Evolutionary conservation across 176 grass and related monocot genomes (phyloP).

Genomic region (Juncus effusus): DNA sequence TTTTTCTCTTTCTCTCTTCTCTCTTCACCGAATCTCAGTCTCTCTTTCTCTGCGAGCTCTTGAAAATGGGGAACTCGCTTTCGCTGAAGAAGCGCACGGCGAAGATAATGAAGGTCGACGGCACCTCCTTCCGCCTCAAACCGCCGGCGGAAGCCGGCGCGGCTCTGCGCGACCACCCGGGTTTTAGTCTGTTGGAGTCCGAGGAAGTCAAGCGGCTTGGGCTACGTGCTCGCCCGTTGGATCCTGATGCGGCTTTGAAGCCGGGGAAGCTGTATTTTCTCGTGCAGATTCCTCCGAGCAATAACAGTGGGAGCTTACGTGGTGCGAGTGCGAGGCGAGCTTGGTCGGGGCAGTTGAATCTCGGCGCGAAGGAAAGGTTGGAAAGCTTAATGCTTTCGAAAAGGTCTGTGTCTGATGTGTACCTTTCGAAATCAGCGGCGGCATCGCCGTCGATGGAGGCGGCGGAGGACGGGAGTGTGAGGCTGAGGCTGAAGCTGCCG

Average conservation of each 20-base stretch:
- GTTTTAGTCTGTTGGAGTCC: conserved; percentile 66
- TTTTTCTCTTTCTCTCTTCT: background rate
- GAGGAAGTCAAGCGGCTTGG: conserved; percentile 76
- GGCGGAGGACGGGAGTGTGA: conserved; percentile 51
- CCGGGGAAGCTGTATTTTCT: conserved; percentile 90
- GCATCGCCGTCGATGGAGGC: conserved; percentile 45
- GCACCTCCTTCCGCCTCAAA: conserved; percentile 67
- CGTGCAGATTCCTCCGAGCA: conserved; percentile 51
- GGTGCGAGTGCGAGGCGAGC: conserved; percentile 40
- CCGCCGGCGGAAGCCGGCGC: conserved; percentile 34
- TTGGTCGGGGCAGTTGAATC: conserved; percentile 74
- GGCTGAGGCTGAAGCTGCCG: conserved; percentile 73
- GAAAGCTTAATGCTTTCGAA: conserved; percentile 93
- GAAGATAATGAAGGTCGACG: conserved; percentile 99
- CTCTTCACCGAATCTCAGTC: background rate
- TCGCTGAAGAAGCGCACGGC: conserved; percentile 43
- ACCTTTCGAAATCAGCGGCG: conserved; percentile 13
- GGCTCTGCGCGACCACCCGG: conserved; percentile 65
- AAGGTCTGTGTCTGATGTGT: conserved; percentile 68
- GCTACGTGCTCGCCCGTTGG: conserved; percentile 52
- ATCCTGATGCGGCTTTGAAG: conserved; percentile 68
- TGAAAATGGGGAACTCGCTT: conserved; percentile 72
- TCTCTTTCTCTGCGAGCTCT: background rate
- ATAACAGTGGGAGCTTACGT: conserved; percentile 18
- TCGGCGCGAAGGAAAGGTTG: conserved; percentile 73